Evolutionary conservation across 352 stramenopile genomes (phyloP).

Genomic region (Globisporangium cylindrosporum): DNA sequence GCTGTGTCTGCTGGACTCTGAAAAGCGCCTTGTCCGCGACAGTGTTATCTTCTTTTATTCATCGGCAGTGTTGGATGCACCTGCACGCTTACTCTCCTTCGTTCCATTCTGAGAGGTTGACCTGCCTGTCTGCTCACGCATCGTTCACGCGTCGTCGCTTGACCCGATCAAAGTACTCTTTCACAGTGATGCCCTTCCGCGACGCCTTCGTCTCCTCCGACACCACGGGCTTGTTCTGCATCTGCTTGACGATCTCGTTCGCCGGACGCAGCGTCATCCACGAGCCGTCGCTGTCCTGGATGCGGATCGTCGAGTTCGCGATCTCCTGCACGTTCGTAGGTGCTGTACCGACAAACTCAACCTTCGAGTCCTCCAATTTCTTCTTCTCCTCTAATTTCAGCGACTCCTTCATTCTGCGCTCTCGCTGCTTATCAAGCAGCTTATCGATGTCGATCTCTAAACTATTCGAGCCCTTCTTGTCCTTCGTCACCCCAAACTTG

Average conservation of each 20-base stretch:
- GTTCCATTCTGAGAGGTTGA: constrained; percentile 16
- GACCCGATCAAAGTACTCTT: constrained; percentile 86
- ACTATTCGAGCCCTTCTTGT: constrained; percentile 24
- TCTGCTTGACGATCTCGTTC: constrained; percentile 78
- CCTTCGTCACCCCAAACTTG: constrained; percentile 32
- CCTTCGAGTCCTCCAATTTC: constrained; percentile 33
- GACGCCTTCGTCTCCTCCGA: constrained; percentile 64
- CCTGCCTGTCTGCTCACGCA: too few species aligned
- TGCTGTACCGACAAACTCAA: constrained; percentile 63
- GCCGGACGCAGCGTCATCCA: constrained; percentile 81
- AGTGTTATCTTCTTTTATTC: too few species aligned
- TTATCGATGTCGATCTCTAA: constrained; percentile 77
- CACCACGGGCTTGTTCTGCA: constrained; percentile 60
- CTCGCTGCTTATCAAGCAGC: constrained; percentile 66
- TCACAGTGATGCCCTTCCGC: constrained; percentile 78
- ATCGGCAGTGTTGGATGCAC: too few species aligned
- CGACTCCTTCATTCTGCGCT: constrained; percentile 46
- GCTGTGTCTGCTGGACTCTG: too few species aligned
- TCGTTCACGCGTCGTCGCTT: constrained; percentile 59
- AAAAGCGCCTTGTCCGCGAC: too few species aligned
- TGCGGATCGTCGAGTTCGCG: constrained; percentile 72
- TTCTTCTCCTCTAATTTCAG: constrained; percentile 28
- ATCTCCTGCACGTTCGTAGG: constrained; percentile 68
- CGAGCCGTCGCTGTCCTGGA: constrained; percentile 80
- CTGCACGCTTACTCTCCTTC: neutral